A percentile compares a stretch with the other conserved stretches of the same genome.
These are phyloP conservation scores for Mycena olivaceomarginata DNA, from an alignment of 768 basidiomycete genomes.

Conservation along the genomic window DNA sequence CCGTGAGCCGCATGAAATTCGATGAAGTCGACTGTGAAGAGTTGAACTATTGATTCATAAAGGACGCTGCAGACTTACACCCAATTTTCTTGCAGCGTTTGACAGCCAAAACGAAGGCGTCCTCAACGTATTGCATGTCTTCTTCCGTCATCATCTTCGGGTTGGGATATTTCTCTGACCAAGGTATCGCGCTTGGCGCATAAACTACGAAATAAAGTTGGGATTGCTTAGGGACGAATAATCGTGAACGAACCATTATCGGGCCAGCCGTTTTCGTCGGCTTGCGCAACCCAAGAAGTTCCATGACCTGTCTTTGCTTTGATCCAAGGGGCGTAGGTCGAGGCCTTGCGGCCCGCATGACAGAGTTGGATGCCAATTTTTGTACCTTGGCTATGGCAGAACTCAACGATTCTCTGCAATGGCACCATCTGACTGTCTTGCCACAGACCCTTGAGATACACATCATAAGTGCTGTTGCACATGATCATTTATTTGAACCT, in stretches of 20 bases:
- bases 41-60: not conserved
- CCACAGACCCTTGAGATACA: constrained; percentile 76
- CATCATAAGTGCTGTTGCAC: not conserved
- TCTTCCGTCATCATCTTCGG: constrained; percentile 75
- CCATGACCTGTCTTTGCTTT: constrained; percentile 58
- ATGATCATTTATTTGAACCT: constrained; percentile 29
- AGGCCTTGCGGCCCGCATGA: constrained; percentile 85
- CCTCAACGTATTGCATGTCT: constrained; percentile 73
- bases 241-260: constrained; percentile 66
- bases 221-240: not conserved
- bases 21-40: constrained; percentile 76
- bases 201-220: constrained; percentile 65
- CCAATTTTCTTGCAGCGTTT: constrained; percentile 76
- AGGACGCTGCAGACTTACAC: constrained; percentile 65
- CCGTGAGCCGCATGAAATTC: constrained; percentile 87
- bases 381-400: constrained; percentile 81
- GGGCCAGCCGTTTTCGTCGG: constrained; percentile 82
- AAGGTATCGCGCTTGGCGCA: constrained; percentile 77
- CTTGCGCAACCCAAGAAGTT: constrained; percentile 58
- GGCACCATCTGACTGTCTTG: constrained; percentile 83
- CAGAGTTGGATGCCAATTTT: constrained; percentile 88
- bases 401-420: constrained; percentile 82
- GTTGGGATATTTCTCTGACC: constrained; percentile 66
- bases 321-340: constrained; percentile 83
- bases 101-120: constrained; percentile 75